These are phyloP conservation scores for Salix caprea DNA, from an alignment of 345 rosid species.

Conservation along the genomic window DNA sequence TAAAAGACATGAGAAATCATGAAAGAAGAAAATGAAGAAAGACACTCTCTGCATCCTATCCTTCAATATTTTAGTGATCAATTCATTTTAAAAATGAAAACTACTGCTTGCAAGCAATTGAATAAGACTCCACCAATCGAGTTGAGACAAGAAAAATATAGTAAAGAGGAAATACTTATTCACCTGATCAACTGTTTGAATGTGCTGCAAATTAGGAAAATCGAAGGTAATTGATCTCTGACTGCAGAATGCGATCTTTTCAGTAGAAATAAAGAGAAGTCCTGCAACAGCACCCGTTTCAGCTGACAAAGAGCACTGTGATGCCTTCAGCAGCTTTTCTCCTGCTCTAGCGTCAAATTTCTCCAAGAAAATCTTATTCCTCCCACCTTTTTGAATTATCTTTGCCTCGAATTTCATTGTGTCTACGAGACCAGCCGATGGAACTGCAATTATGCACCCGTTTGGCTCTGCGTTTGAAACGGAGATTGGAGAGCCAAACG, in stretches of 20 bases:
- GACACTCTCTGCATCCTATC: no score
- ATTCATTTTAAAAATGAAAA: no score
- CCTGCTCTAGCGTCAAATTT: conserved; percentile 30
- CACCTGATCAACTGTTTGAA: conserved; percentile 32
- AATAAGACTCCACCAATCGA: not conserved
- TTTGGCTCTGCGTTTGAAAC: no score
- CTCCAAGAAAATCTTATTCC: conserved; percentile 38
- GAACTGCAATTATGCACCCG: conserved; percentile 21
- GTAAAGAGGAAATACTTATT: not conserved
- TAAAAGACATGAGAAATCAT: no score
- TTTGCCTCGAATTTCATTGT: conserved; percentile 42
- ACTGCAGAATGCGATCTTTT: conserved; percentile 36
- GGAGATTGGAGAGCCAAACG: no score
- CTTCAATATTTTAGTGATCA: not conserved
- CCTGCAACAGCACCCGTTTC: conserved; percentile 45
- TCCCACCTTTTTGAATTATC: conserved; percentile 40
- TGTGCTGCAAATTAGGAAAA: conserved; percentile 17
- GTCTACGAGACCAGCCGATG: conserved; percentile 28
- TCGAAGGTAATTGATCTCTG: conserved; percentile 23
- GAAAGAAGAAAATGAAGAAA: no score
- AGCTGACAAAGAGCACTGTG: conserved; percentile 44
- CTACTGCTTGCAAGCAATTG: no score
- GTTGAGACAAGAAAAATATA: not conserved
- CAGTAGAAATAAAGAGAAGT: conserved; percentile 40
- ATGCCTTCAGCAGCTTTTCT: conserved; percentile 45